Base-by-base conservation (phyloP, 169 alveolate species). In the Amoebophrya sp. region DNA sequence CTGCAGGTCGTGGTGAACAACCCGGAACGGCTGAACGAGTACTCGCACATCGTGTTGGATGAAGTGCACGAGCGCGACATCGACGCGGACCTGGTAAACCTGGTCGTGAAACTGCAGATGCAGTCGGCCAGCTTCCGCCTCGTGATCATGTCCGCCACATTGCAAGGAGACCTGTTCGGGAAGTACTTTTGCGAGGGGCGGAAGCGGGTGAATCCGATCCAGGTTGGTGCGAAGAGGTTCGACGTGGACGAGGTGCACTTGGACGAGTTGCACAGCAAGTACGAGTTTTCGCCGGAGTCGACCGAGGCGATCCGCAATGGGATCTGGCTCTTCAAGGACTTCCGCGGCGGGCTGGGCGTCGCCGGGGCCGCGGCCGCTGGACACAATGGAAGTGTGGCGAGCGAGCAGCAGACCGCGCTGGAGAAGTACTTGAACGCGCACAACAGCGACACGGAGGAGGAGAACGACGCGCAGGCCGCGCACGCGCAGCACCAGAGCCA, bases 121-220 rank as follows among this genome's bases (percentile, higher is more conserved):
- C 67, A 91, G 0, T 88, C 69, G 87, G 43, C 92, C 26, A 40
- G 78, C 40, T 91, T 92, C 90, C 91, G 88, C 91, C 69, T 94
- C 20, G 92, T 93, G 45, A 93, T 94, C 87, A 94, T 94, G 95
- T 91, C 94, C 5, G 95, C 95, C 41, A 94, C 95, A 39, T 42
- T 89, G 89, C 92, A 90, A 42, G 91, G 92, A 40, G 89, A 88
- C 88, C 78, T 90, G 40, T 92, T 92, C 40, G 90, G 88, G 38
- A 41, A 89, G 23, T 88, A 89, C 92, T 92, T 88, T 78, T 70
- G 88, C 45, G 88, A 41, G 34, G 78, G 78, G 29, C 4, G 78
- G 5, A 58, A 16, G 23, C 78, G 78, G 34, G 78, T 58, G 78
- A 58, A 58, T 29, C 78, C 78, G 78, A 58, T 58, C 23, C 78